A percentile compares a stretch with the other conserved stretches of the same genome.
phyloP scores from a whole-genome alignment of 345 rosid species.

The Citrus unshiu region DNA sequence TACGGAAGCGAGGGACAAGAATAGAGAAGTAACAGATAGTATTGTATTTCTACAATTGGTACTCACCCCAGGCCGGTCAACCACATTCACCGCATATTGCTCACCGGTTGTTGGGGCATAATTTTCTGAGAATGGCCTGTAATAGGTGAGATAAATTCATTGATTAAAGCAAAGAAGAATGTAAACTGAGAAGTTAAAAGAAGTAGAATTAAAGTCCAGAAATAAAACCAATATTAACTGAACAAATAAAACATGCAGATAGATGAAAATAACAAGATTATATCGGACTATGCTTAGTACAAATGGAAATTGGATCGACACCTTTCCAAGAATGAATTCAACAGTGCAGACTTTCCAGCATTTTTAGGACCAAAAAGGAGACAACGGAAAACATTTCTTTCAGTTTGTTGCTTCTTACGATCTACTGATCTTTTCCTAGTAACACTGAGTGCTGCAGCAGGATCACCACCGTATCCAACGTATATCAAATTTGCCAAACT shows the following conservation, averaged over 20 bases:
- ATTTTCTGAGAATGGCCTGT: conserved; percentile 60
- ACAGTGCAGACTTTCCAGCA: conserved; percentile 70
- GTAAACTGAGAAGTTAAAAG: neutral
- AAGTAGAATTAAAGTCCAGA: neutral
- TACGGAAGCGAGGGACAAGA: neutral
- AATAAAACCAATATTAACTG: neutral
- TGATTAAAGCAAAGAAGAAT: neutral
- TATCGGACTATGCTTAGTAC: neutral
- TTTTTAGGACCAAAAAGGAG: conserved; percentile 67
- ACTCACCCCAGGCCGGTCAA: conserved; percentile 75
- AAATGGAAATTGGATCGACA: conserved; percentile 18
- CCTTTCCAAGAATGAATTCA: conserved; percentile 75
- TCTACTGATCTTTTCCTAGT: conserved; percentile 64
- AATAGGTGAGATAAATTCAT: neutral
- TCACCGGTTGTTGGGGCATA: conserved; percentile 42
- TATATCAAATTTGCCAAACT: conserved; percentile 72
- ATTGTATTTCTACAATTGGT: neutral
- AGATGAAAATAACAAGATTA: conserved; percentile 13
- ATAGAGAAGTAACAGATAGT: conserved; percentile 1
- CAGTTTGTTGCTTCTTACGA: conserved; percentile 69
- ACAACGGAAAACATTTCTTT: conserved; percentile 68
- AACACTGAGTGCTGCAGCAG: conserved; percentile 54
- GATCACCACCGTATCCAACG: conserved; percentile 64
- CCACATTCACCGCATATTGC: conserved; percentile 51
- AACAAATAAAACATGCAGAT: neutral